Evolutionary conservation across 164 flowering plant species (phyloP), one percentile per base, ranked within the genome.

Genomic region (Chloranthus sessilifolius): DNA sequence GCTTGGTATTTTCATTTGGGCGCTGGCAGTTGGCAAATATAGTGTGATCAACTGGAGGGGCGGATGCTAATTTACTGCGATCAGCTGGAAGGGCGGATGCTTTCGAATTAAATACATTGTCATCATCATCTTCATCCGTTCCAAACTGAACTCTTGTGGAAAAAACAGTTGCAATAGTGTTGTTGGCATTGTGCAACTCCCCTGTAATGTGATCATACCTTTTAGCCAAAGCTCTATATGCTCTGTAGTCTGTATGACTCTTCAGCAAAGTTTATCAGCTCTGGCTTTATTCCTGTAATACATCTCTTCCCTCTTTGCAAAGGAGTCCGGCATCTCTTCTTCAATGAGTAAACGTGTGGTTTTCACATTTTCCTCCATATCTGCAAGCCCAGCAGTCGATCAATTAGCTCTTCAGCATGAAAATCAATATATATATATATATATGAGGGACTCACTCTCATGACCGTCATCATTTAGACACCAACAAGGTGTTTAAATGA

Each of bases 151-250:
- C 69, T 52, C 72, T 72, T 36, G 83, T 92, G 0, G 95, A 92
- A 51, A 63, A 87, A 17, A 72, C 80, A 0, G 82, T 50, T 15
- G 92, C 95, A 39, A 87, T 82, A 7, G 89, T 82, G 42, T 76
- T 70, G 45, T 83, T 84, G 11, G 89, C 92, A 38, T 60, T 78
- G 47, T 87, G 92, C 3, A 87, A 61, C 29, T 83, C 89, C 14
- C 56, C 79, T 1, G 95, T 83, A 4, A 87, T 25, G 58, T 72
- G 78, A 57, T 87, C 89, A 51, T 75, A 87, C 38, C 95, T 69
- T 67, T 82, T 87, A 9, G 95, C 95, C 27, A 87, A 71, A 15
- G 87, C 85, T 47, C 95, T 44, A 63, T 83, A 82, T 7, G 82
- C 73, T 7, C 80, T 55, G 47, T 60, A 84, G 5, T n/a, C n/a